Conservation (phyloP, 371 early-diverging fungal genomes). For the Caulochytrium protostelioides region DNA sequence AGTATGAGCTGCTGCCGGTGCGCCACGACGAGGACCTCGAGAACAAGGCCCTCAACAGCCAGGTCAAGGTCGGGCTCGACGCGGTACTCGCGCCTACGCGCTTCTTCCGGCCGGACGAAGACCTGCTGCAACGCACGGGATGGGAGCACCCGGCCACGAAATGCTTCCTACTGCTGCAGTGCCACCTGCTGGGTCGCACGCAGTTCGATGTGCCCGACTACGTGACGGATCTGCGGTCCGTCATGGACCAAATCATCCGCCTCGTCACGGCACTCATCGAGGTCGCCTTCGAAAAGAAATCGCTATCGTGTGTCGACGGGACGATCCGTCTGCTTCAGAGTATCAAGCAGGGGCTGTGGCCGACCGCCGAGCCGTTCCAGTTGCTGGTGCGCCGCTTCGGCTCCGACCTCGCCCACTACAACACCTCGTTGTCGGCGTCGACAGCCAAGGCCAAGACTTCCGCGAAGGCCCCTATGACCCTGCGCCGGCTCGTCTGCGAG, state of each 20-base stretch:
- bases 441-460: too few species aligned
- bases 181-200: constrained; percentile 45
- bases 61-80: constrained; percentile 11
- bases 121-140: constrained; percentile 13
- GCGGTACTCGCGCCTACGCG: neutral
- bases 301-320: constrained; percentile 32
- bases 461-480: too few species aligned
- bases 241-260: constrained; percentile 76
- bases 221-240: constrained; percentile 70
- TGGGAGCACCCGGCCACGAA: constrained; percentile 71
- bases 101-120: constrained; percentile 6
- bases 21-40: constrained; percentile 75
- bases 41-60: constrained; percentile 25
- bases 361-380: too few species aligned
- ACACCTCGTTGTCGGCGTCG: too few species aligned
- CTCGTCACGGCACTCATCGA: constrained; percentile 82
- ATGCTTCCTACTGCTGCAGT: constrained; percentile 67
- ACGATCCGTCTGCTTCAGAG: constrained; percentile 59
- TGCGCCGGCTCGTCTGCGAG: too few species aligned
- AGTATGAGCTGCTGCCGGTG: constrained; percentile 53
- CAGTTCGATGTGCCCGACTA: constrained; percentile 63
- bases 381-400: too few species aligned
- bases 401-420: too few species aligned
- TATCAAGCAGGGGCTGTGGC: constrained; percentile 74
- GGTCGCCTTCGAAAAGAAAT: constrained; percentile 51